Evolutionary conservation across 1,139 yeast species (phyloP).

Genomic region (Diutina siamensis): DNA sequence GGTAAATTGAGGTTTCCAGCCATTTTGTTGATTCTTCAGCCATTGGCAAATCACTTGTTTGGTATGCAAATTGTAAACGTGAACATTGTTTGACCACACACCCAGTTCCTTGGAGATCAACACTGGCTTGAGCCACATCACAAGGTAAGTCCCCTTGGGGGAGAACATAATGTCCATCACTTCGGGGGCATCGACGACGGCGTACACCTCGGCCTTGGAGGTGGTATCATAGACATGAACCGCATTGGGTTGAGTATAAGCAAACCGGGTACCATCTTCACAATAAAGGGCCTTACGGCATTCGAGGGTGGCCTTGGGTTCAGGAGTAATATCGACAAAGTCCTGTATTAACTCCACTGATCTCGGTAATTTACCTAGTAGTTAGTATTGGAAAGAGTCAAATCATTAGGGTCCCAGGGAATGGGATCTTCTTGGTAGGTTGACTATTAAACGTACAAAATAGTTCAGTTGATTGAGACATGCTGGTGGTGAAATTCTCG

Average conservation of each 20-base stretch:
- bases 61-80: conserved; percentile 48
- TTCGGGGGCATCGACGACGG: conserved; percentile 37
- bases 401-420: no score
- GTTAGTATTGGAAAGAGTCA: conserved; percentile 12
- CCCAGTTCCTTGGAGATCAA: conserved; percentile 48
- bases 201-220: conserved; percentile 20
- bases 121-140: conserved; percentile 87
- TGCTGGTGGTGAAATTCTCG: conserved; percentile 9
- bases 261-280: conserved; percentile 5
- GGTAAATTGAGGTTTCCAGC: conserved; percentile 88
- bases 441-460: conserved; percentile 26
- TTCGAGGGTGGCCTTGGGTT: conserved; percentile 14
- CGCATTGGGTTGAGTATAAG: conserved; percentile 4
- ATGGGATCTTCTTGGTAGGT: conserved; percentile 8
- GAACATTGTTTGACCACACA: conserved; percentile 66
- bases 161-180: conserved; percentile 79
- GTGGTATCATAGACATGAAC: conserved; percentile 9
- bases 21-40: conserved; percentile 73
- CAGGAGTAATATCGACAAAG: conserved; percentile 24
- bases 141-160: conserved; percentile 73
- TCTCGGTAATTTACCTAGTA: conserved; percentile 49
- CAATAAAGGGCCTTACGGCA: conserved; percentile 5
- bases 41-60: conserved; percentile 48
- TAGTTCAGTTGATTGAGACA: conserved; percentile 31
- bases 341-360: conserved; percentile 48